Percentiles rank a stretch among this genome's conserved stretches.
Evolutionary conservation across 2,329 filamentous ascomycete species (phyloP).

Genomic region (Xylariomycetidae sp.): DNA sequence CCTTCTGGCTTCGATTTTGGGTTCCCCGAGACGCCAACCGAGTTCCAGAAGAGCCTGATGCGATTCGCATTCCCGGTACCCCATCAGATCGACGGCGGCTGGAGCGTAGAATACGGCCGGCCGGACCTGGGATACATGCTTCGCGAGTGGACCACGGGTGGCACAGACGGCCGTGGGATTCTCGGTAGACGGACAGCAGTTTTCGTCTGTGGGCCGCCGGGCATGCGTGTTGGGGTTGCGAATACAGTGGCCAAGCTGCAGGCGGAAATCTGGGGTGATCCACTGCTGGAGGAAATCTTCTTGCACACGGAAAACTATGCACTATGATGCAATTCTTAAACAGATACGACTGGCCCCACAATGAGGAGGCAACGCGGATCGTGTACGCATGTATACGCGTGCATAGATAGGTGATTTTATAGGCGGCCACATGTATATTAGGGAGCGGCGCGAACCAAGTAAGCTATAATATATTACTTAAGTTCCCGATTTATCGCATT

Average conservation of each 20-base stretch:
- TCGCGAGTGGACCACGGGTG: constrained; percentile 73
- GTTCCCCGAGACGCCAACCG: constrained; percentile 77
- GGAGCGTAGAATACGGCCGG: constrained; percentile 88
- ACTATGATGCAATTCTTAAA: too few species aligned
- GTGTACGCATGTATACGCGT: too few species aligned
- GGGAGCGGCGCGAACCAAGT: too few species aligned
- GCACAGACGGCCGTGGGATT: constrained; percentile 58
- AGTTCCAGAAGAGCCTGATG: constrained; percentile 86
- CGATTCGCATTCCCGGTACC: constrained; percentile 78
- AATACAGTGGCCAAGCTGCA: constrained; percentile 80
- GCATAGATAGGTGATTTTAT: too few species aligned
- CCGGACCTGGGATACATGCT: constrained; percentile 87
- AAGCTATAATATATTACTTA: too few species aligned
- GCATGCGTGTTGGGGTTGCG: constrained; percentile 85
- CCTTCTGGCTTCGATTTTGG: constrained; percentile 70
- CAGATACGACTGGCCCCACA: too few species aligned
- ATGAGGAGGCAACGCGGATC: too few species aligned
- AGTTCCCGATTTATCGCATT: too few species aligned
- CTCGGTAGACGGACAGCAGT: constrained; percentile 81
- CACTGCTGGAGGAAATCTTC: constrained; percentile 81
- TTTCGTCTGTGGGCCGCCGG: constrained; percentile 85
- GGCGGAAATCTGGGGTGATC: constrained; percentile 74
- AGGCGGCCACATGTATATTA: too few species aligned
- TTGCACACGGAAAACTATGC: constrained; percentile 95
- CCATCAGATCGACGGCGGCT: constrained; percentile 68